phyloP scores from a whole-genome alignment of 805 yeast genomes.

The Komagataella ulmi region DNA sequence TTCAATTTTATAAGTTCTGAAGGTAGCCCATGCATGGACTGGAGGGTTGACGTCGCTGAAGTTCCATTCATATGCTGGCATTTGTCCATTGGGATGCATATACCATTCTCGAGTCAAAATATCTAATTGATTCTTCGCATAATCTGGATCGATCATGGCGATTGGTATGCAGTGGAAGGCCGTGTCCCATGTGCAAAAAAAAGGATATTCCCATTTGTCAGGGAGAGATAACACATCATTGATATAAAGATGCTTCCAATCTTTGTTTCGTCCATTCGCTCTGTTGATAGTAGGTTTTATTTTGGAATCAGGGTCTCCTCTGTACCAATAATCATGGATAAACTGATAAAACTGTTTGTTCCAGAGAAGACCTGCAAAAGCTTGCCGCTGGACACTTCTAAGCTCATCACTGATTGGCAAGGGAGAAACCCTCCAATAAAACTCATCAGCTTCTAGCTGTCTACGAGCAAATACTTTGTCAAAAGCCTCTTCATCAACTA shows the following conservation, averaged over 20 bases:
- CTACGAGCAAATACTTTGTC: slow-evolving; percentile 59
- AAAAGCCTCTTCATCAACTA: slow-evolving; percentile 58
- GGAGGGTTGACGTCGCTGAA: slow-evolving; percentile 95
- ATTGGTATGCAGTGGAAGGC: slow-evolving; percentile 90
- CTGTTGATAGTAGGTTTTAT: slow-evolving; percentile 72
- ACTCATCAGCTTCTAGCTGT: slow-evolving; percentile 83
- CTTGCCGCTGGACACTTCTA: slow-evolving; percentile 80
- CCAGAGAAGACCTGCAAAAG: slow-evolving; percentile 90
- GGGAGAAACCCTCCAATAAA: slow-evolving; percentile 82
- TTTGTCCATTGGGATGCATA: slow-evolving; percentile 96
- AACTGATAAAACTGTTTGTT: slow-evolving; percentile 85
- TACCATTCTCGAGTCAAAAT: slow-evolving; percentile 88
- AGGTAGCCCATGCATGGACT: slow-evolving; percentile 93
- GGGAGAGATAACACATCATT: slow-evolving; percentile 84
- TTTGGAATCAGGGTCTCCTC: slow-evolving; percentile 69
- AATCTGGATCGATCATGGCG: slow-evolving; percentile 87
- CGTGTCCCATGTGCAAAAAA: slow-evolving; percentile 95
- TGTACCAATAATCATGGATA: slow-evolving; percentile 74
- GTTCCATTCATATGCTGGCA: slow-evolving; percentile 96
- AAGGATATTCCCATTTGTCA: slow-evolving; percentile 93
- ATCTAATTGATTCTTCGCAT: slow-evolving; percentile 81
- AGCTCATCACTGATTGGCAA: slow-evolving; percentile 70
- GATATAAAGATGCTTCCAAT: slow-evolving; percentile 81
- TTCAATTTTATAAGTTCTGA: slow-evolving; percentile 77
- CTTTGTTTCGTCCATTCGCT: slow-evolving; percentile 76